phyloP scores from a whole-genome alignment of 768 basidiomycete genomes.

The Roridomyces roridus region DNA sequence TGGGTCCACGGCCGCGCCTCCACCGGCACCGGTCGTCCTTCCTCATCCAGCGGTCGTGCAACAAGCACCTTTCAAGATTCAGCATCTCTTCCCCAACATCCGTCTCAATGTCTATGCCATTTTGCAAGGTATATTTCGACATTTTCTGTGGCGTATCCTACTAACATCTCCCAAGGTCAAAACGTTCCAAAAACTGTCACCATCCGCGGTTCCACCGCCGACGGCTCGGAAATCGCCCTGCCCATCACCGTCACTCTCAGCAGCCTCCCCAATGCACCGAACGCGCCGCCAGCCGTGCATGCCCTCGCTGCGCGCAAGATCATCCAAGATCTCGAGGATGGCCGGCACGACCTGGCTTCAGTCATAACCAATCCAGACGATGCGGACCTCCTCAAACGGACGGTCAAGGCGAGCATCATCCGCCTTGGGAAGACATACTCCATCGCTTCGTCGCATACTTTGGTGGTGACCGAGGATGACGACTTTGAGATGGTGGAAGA shows the following conservation, averaged over 20 bases:
- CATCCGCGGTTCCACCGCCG: slow-evolving; percentile 8
- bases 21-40: too few relatives aligned
- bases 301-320: slow-evolving; percentile 23
- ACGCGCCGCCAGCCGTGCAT: slow-evolving; percentile 18
- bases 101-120: slow-evolving; percentile 19
- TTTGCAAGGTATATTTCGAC: slow-evolving; percentile 12
- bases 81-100: slow-evolving; percentile 11
- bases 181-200: slow-evolving; percentile 26
- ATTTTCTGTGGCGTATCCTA: neutral
- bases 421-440: slow-evolving; percentile 25
- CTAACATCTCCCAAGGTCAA: neutral
- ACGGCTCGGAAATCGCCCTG: slow-evolving; percentile 22
- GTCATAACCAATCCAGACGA: neutral
- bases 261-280: slow-evolving; percentile 9
- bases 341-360: slow-evolving; percentile 7
- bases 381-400: slow-evolving; percentile 1
- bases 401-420: slow-evolving; percentile 18
- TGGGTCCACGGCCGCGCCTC: neutral
- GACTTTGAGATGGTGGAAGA: too few relatives aligned
- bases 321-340: slow-evolving; percentile 23
- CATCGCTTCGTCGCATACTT: slow-evolving; percentile 19
- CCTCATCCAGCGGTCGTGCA: slow-evolving; percentile 10
- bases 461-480: too few relatives aligned
- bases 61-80: slow-evolving; percentile 24
- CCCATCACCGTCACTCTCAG: slow-evolving; percentile 18